Evolutionary conservation across 306 rosid species (phyloP).

Genomic region (Castanospermum australe): DNA sequence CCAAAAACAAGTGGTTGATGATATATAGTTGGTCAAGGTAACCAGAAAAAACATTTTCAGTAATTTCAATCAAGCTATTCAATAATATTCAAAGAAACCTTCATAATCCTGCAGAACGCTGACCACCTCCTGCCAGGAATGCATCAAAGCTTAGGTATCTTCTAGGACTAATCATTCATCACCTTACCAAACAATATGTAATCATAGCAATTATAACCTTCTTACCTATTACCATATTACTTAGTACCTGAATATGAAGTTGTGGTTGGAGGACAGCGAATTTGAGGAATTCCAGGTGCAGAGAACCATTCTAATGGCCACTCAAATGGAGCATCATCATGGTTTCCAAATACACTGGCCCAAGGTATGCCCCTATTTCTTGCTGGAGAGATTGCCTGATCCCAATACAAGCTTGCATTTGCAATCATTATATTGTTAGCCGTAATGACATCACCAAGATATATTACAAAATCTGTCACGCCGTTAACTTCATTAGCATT

Average conservation of each 20-base stretch:
- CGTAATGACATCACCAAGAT: slow-evolving; percentile 88
- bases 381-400: slow-evolving; percentile 70
- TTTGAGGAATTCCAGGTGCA: slow-evolving; percentile 60
- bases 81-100: neutral
- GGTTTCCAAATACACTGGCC: slow-evolving; percentile 86
- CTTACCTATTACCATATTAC: neutral
- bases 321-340: slow-evolving; percentile 76
- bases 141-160: slow-evolving; percentile 12
- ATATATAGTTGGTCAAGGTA: neutral
- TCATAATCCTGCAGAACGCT: neutral
- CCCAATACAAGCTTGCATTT: slow-evolving; percentile 86
- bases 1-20: neutral
- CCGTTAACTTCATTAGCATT: slow-evolving; percentile 14
- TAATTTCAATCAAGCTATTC: neutral
- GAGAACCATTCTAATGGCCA: slow-evolving; percentile 91
- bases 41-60: neutral
- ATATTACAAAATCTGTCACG: slow-evolving; percentile 75
- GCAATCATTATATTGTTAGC: slow-evolving; percentile 68
- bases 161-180: neutral
- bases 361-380: slow-evolving; percentile 69
- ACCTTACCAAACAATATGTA: neutral
- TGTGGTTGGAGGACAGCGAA: slow-evolving; percentile 40
- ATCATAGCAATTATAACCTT: neutral
- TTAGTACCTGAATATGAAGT: slow-evolving; percentile 51
- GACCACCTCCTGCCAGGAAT: neutral